Percentiles rank a stretch among this genome's conserved stretches.
These are phyloP conservation scores for Urochloa ruziziensis DNA, from an alignment of 176 grass and related monocot species.

Conservation along the genomic window DNA sequence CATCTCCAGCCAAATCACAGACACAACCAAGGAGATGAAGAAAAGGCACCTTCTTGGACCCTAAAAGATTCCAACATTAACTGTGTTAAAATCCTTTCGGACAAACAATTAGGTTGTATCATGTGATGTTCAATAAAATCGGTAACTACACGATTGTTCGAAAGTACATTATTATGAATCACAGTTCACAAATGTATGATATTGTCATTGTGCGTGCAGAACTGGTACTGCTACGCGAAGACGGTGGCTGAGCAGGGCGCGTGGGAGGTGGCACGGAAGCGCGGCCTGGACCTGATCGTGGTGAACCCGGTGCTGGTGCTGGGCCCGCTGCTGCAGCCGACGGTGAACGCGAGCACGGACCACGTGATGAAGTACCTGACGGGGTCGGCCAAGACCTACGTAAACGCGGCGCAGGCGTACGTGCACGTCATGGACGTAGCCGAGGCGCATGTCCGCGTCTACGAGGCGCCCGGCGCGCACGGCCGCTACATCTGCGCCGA, in stretches of 20 bases:
- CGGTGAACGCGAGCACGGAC: slow-evolving; percentile 56
- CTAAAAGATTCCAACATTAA: no score
- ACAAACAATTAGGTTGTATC: no score
- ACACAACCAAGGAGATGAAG: no score
- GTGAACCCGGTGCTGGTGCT: slow-evolving; percentile 71
- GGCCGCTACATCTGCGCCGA: slow-evolving; percentile 89
- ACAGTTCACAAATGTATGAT: background rate
- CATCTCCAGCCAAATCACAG: background rate
- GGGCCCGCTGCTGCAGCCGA: slow-evolving; percentile 65
- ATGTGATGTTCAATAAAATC: no score
- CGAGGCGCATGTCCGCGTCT: slow-evolving; percentile 69
- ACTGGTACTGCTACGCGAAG: slow-evolving; percentile 92
- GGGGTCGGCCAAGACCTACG: slow-evolving; percentile 62
- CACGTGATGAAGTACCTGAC: slow-evolving; percentile 72
- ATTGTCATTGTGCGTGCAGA: slow-evolving; percentile 31
- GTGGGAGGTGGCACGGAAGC: slow-evolving; percentile 43
- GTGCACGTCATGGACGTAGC: slow-evolving; percentile 78
- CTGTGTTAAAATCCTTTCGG: no score
- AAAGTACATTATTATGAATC: background rate
- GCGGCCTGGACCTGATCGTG: slow-evolving; percentile 43
- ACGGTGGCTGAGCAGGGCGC: slow-evolving; percentile 62
- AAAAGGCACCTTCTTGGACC: no score
- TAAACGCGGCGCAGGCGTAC: slow-evolving; percentile 74
- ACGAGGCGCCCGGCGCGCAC: slow-evolving; percentile 32
- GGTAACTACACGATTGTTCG: no score